These are phyloP conservation scores for Anthostomella pinea DNA, from an alignment of 2,329 filamentous ascomycete species.

Conservation along the genomic window DNA sequence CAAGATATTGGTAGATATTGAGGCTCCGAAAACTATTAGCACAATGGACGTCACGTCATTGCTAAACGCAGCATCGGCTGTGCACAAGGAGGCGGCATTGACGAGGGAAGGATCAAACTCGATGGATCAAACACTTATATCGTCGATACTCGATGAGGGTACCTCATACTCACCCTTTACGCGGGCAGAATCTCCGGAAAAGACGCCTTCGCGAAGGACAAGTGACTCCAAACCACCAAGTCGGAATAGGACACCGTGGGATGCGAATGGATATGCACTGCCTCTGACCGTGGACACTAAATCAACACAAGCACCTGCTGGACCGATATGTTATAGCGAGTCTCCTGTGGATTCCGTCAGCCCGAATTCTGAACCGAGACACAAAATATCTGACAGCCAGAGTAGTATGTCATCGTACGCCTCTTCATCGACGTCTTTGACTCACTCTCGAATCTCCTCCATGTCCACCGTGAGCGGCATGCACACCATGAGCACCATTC, in stretches of 20 bases:
- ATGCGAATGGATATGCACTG: conserved; percentile 48
- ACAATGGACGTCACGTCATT: conserved; percentile 42
- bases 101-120: conserved; percentile 13
- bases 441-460: conserved; percentile 53
- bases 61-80: conserved; percentile 37
- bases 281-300: conserved; percentile 41
- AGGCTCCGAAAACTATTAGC: conserved; percentile 3
- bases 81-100: conserved; percentile 9
- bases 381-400: conserved; percentile 49
- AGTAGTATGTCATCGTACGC: conserved; percentile 51
- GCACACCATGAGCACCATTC: conserved; percentile 32
- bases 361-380: conserved; percentile 36
- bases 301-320: conserved; percentile 22
- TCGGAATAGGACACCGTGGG: conserved; percentile 48
- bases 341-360: conserved; percentile 27
- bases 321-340: conserved; percentile 24
- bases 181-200: conserved; percentile 27
- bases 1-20: conserved; percentile 4
- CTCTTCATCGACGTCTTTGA: conserved; percentile 43
- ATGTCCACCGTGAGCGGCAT: conserved; percentile 48
- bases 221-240: conserved; percentile 30
- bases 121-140: conserved; percentile 22
- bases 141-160: conserved; percentile 22
- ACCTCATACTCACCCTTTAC: conserved; percentile 24
- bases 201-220: conserved; percentile 19